Base-by-base conservation (phyloP, 257 asterid species). In the Coffea canephora region DNA sequence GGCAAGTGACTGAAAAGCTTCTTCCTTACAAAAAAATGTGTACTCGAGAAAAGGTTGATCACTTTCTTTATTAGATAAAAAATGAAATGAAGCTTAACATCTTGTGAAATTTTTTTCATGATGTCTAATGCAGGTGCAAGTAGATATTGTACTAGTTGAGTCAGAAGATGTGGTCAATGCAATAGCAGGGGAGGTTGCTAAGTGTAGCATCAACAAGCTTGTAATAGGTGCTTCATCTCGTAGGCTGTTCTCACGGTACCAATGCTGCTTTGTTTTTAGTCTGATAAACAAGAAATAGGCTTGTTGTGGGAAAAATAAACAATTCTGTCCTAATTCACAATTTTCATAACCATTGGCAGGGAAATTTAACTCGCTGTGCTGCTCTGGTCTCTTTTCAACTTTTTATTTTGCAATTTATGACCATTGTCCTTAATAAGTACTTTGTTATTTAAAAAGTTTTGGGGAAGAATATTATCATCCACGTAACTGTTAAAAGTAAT, bases 141-240 rank as follows among this genome's bases (percentile, higher is more conserved):
- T 89, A 55, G 95, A 93, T 80, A 77, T 88, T 74, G 80, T 86
- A 67, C 98, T 91, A 76, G 85, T 94, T 36, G 98, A 94, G 83
- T 91, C 98, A 2, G 93, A 92, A 82, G 92, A 95, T 80, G 90
- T 92, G 61, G 91, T 64, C 66, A 46, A 82, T 54, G 94, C 93
- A 66, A 80, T 95, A 75, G 80, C 91, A 6, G 76, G 50, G 77
- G 87, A 88, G 79, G 78, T 93, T 79, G 74, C 34, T 31, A 88
- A 86, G 66, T 71, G 80, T 77, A 78, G 82, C 61, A 91, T 88
- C 71, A 71, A 31, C 73, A 93, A 88, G 80, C 97, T 95, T 77
- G 97, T 93, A 76, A 88, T 95, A 73, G 97, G 97, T 61, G 65
- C 89, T 83, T 91, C 97, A 43, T 89, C 95, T 74, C 90, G 94